Percentiles rank a stretch among this genome's conserved stretches.
Conservation (phyloP, 352 stramenopile species). For the Phytopythium mirpurense region DNA sequence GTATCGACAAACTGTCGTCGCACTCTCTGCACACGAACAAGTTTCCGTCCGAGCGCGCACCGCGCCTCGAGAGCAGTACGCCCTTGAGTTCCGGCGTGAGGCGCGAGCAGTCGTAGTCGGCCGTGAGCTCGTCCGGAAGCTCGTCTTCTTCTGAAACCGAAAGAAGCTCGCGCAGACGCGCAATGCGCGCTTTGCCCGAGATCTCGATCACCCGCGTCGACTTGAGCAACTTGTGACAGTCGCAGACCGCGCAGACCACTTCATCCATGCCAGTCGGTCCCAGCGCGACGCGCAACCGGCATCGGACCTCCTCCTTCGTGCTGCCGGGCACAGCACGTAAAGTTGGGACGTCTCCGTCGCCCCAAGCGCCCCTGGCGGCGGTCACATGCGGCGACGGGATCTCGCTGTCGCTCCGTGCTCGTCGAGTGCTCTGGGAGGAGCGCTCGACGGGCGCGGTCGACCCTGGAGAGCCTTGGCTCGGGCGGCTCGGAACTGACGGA, state of each 20-base stretch:
- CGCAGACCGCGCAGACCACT: neutral
- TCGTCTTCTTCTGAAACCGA: neutral
- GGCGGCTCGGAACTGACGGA: too few relatives aligned
- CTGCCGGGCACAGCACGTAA: neutral
- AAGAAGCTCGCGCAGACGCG: neutral
- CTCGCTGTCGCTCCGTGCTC: too few relatives aligned
- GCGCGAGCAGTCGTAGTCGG: slow-evolving; percentile 7
- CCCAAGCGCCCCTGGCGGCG: too few relatives aligned
- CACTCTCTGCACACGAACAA: slow-evolving; percentile 6
- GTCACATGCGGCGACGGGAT: too few relatives aligned
- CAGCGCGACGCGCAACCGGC: neutral
- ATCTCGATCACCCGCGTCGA: neutral
- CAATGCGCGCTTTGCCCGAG: neutral
- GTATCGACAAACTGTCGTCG: slow-evolving; percentile 2
- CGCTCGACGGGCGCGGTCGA: too few relatives aligned
- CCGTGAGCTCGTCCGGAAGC: neutral
- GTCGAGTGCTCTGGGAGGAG: too few relatives aligned
- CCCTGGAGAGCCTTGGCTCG: too few relatives aligned
- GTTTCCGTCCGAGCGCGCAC: neutral
- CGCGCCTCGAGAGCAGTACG: neutral
- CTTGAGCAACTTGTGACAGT: neutral
- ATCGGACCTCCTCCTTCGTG: neutral
- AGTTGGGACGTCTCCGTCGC: too few relatives aligned
- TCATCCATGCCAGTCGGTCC: neutral
- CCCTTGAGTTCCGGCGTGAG: too few relatives aligned